Evolutionary conservation across 345 rosid species (phyloP).

Genomic region (Gossypium stocksii): DNA sequence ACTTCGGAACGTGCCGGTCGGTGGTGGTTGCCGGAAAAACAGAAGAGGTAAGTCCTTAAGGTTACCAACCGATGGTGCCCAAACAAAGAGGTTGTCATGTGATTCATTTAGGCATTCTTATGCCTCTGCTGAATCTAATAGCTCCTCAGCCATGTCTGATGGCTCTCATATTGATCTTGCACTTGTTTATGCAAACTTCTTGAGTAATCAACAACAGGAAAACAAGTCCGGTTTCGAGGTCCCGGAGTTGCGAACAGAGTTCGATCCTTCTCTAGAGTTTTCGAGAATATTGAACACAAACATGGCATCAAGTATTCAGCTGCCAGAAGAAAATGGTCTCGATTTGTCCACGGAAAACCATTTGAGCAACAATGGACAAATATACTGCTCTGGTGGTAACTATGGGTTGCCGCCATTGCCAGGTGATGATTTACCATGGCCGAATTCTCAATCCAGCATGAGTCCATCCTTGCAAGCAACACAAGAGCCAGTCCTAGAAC

Average conservation of each 20-base stretch:
- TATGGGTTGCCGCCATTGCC: slow-evolving; percentile 44
- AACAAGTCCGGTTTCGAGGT: slow-evolving; percentile 13
- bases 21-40: slow-evolving; percentile 58
- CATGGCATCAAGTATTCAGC: slow-evolving; percentile 1
- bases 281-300: slow-evolving; percentile 1
- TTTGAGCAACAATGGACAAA: slow-evolving; percentile 19
- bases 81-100: background rate
- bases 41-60: slow-evolving; percentile 40
- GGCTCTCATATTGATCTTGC: slow-evolving; percentile 49
- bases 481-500: slow-evolving; percentile 24
- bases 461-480: slow-evolving; percentile 23
- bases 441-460: slow-evolving; percentile 18
- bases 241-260: slow-evolving; percentile 21
- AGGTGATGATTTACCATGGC: slow-evolving; percentile 33
- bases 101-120: background rate
- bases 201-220: slow-evolving; percentile 41
- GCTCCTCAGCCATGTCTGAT: slow-evolving; percentile 18
- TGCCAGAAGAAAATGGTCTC: slow-evolving; percentile 14
- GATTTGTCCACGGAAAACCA: slow-evolving; percentile 11
- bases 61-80: slow-evolving; percentile 16
- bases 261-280: slow-evolving; percentile 24
- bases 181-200: slow-evolving; percentile 50
- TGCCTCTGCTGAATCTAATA: slow-evolving; percentile 20
- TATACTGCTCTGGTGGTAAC: slow-evolving; percentile 15
- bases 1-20: slow-evolving; percentile 50